A percentile compares a stretch with the other conserved stretches of the same genome.
Evolutionary conservation across 2,329 filamentous ascomycete species (phyloP).

Genomic region (Trichophaea hybrida): DNA sequence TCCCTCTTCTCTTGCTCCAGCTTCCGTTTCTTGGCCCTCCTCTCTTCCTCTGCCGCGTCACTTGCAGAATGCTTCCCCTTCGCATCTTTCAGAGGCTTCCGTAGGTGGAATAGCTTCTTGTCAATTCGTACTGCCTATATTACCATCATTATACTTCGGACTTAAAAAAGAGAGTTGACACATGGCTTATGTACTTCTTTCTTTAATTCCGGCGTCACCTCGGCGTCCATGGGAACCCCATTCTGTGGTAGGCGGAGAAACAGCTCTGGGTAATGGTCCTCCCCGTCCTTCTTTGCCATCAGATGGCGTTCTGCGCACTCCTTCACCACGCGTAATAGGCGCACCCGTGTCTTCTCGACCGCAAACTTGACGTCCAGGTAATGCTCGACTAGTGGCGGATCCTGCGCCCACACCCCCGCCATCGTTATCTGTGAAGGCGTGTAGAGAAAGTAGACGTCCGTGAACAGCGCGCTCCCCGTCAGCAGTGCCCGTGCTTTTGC

Average conservation of each 20-base stretch:
- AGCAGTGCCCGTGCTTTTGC: slow-evolving; percentile 57
- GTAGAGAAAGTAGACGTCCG: slow-evolving; percentile 94
- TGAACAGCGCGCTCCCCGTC: slow-evolving; percentile 67
- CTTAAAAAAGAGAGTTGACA: no score
- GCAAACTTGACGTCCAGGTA: slow-evolving; percentile 27
- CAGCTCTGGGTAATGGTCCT: not conserved
- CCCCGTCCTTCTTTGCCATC: slow-evolving; percentile 8
- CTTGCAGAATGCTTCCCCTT: slow-evolving; percentile 9
- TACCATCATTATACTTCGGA: slow-evolving; percentile 22
- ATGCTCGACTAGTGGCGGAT: slow-evolving; percentile 41
- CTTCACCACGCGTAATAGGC: slow-evolving; percentile 34
- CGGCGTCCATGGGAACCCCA: slow-evolving; percentile 28
- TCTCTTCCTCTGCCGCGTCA: slow-evolving; percentile 16
- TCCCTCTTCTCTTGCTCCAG: slow-evolving; percentile 33
- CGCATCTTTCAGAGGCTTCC: slow-evolving; percentile 22
- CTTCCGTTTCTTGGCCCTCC: slow-evolving; percentile 32
- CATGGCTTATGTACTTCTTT: slow-evolving; percentile 8
- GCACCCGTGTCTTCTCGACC: slow-evolving; percentile 38
- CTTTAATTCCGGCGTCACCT: slow-evolving; percentile 9
- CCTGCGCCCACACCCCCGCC: slow-evolving; percentile 61
- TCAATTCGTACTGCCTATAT: slow-evolving; percentile 31
- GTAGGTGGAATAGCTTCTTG: slow-evolving; percentile 26
- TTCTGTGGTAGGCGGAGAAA: slow-evolving; percentile 20
- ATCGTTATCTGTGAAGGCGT: slow-evolving; percentile 91
- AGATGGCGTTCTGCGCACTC: slow-evolving; percentile 30